phyloP scores from a whole-genome alignment of 768 basidiomycete genomes.

The Mycena haematopus region DNA sequence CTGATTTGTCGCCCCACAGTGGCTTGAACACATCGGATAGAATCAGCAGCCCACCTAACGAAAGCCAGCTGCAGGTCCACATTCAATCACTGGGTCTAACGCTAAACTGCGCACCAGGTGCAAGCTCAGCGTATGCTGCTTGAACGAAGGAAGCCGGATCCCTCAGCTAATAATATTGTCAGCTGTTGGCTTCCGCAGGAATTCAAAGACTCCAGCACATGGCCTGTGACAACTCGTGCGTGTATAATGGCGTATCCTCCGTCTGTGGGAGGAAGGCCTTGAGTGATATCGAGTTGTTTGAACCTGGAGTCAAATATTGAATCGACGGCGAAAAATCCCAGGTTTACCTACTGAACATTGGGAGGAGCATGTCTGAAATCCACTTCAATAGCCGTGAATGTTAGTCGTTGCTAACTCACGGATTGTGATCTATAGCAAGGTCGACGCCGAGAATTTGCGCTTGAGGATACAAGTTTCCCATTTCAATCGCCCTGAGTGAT shows the following conservation, averaged over 20 bases:
- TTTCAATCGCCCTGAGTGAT: background rate
- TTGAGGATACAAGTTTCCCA: background rate
- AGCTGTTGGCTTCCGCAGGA: background rate
- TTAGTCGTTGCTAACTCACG: background rate
- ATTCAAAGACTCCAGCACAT: background rate
- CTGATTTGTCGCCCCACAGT: background rate
- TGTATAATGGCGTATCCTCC: conserved; percentile 9
- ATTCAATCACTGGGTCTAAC: background rate
- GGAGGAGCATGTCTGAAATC: background rate
- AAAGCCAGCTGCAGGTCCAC: background rate
- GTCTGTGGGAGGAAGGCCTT: background rate
- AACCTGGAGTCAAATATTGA: background rate
- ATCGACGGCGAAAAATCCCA: background rate
- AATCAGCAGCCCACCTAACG: background rate
- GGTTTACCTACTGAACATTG: background rate
- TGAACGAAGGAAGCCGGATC: background rate
- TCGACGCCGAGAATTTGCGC: conserved; percentile 1
- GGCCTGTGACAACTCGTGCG: conserved; percentile 2
- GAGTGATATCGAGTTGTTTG: background rate
- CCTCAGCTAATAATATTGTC: background rate
- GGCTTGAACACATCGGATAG: conserved; percentile 1
- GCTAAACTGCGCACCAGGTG: background rate
- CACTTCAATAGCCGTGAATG: background rate
- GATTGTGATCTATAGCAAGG: background rate
- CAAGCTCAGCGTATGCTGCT: background rate